Conservation (phyloP, 139 green algal genomes). For the Chlorella sp. region DNA sequence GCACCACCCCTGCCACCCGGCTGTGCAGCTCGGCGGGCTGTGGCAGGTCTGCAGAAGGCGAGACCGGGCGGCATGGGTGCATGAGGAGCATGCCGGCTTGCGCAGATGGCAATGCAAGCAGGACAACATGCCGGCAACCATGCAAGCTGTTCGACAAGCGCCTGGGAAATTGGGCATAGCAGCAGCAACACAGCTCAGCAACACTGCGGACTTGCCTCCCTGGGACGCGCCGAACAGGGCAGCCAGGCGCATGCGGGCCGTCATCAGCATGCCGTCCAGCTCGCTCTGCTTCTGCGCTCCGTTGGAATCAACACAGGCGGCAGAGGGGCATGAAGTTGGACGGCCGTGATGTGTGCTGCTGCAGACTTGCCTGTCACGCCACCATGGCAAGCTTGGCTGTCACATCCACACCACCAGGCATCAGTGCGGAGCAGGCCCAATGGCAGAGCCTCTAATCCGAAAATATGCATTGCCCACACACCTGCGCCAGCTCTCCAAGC, state of each 20-base stretch:
- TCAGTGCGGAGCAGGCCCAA: neutral
- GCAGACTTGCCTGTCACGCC: no score
- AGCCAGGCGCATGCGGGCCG: neutral
- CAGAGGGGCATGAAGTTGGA: neutral
- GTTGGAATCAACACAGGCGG: no score
- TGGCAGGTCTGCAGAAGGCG: constrained; percentile 41
- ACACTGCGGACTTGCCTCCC: neutral
- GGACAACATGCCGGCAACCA: neutral
- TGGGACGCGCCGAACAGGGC: neutral
- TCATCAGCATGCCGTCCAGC: neutral
- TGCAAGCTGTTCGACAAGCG: neutral
- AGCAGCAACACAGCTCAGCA: neutral
- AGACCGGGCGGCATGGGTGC: neutral
- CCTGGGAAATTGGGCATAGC: neutral
- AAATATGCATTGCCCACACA: neutral
- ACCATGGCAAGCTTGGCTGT: no score
- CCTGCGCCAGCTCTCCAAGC: constrained; percentile 37
- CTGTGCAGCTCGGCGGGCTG: constrained; percentile 10
- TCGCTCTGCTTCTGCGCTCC: constrained; percentile 11
- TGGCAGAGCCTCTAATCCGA: neutral
- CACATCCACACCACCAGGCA: neutral
- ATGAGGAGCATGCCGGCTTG: neutral
- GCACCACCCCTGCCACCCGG: constrained; percentile 26
- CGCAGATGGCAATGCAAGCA: neutral
- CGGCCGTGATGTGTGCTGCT: neutral